Evolutionary conservation across 2,329 filamentous ascomycete genomes (phyloP).

Genomic region (Leptosphaerulina australis): DNA sequence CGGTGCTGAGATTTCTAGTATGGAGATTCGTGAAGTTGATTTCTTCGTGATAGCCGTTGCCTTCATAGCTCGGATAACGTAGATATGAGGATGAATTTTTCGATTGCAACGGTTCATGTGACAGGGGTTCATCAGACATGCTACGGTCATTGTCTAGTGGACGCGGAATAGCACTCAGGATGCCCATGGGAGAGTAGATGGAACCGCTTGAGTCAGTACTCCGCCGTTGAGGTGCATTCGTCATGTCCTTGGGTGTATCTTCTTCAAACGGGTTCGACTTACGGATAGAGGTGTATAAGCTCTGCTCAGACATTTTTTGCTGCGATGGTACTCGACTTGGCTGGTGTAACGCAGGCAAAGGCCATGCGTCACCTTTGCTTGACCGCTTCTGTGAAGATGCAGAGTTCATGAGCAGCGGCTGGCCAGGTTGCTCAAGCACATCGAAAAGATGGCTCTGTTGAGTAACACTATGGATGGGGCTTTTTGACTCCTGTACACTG

Average conservation of each 20-base stretch:
- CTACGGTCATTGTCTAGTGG: slow-evolving; percentile 12
- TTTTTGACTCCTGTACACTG: slow-evolving; percentile 22
- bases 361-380: background rate
- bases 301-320: slow-evolving; percentile 21
- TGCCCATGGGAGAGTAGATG: slow-evolving; percentile 24
- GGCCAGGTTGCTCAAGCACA: background rate
- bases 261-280: slow-evolving; percentile 25
- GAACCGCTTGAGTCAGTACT: slow-evolving; percentile 1
- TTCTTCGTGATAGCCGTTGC: slow-evolving; percentile 28
- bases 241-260: background rate
- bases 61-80: slow-evolving; percentile 34
- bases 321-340: slow-evolving; percentile 12
- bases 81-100: slow-evolving; percentile 7
- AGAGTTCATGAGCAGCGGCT: too few relatives aligned
- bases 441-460: slow-evolving; percentile 20
- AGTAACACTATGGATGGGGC: slow-evolving; percentile 31
- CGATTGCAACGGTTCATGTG: background rate
- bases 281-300: slow-evolving; percentile 24
- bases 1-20: slow-evolving; percentile 1
- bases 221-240: background rate
- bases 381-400: background rate
- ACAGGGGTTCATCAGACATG: background rate
- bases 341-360: background rate
- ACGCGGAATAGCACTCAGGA: slow-evolving; percentile 29
- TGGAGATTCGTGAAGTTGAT: slow-evolving; percentile 28